Evolutionary conservation across 345 rosid species (phyloP).

Genomic region (Rhodamnia argentea): DNA sequence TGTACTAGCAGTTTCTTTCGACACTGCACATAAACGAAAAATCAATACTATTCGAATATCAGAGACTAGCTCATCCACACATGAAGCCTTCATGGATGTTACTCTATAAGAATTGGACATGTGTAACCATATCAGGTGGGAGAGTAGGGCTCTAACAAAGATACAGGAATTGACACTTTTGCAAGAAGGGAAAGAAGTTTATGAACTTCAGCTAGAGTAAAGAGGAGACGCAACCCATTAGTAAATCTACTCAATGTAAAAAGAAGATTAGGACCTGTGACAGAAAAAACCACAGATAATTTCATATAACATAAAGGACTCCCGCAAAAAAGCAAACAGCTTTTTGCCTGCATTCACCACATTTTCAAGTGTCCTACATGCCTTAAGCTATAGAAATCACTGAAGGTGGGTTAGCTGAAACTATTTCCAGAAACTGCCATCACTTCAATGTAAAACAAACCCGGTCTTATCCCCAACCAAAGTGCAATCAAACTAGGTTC

Average conservation of each 20-base stretch:
- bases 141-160: neutral
- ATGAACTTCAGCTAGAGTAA: neutral
- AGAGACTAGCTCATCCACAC: neutral
- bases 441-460: neutral
- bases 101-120: neutral
- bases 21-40: constrained; percentile 48
- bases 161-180: neutral
- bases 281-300: neutral
- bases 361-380: neutral
- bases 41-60: neutral
- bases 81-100: neutral
- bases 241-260: neutral
- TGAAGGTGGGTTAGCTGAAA: neutral
- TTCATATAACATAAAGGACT: neutral
- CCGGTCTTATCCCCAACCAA: neutral
- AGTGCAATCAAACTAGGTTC: neutral
- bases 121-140: neutral
- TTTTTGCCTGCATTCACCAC: neutral
- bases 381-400: neutral
- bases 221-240: neutral
- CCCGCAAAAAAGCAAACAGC: neutral
- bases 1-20: constrained; percentile 79
- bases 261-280: neutral
- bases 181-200: neutral
- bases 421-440: neutral